phyloP scores from a whole-genome alignment of 2,329 filamentous ascomycete species.

The Hypoxylon sp. region DNA sequence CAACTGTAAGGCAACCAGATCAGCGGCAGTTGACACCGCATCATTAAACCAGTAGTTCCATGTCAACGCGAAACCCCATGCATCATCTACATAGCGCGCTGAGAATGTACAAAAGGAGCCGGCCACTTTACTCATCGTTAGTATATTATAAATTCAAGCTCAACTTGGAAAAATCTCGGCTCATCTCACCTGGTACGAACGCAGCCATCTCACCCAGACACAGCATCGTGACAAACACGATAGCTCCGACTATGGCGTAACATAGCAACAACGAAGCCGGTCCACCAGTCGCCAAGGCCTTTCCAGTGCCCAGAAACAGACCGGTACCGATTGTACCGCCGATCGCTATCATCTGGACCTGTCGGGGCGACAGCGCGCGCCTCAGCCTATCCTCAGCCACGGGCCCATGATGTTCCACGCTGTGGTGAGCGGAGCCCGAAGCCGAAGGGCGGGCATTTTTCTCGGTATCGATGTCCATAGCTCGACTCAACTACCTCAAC shows the following conservation, averaged over 20 bases:
- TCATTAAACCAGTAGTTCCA: conserved; percentile 79
- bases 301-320: conserved; percentile 74
- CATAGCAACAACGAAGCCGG: conserved; percentile 72
- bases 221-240: conserved; percentile 73
- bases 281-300: conserved; percentile 71
- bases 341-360: conserved; percentile 78
- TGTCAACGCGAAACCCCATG: conserved; percentile 68
- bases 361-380: conserved; percentile 71
- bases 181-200: conserved; percentile 61
- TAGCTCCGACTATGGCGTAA: conserved; percentile 70
- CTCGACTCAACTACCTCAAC: not conserved
- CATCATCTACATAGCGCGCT: conserved; percentile 67
- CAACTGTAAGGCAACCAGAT: conserved; percentile 72
- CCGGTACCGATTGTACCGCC: conserved; percentile 73
- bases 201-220: conserved; percentile 73
- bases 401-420: conserved; percentile 25
- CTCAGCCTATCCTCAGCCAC: conserved; percentile 62
- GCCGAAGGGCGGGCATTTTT: conserved; percentile 31
- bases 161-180: not conserved
- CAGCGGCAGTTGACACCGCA: conserved; percentile 71
- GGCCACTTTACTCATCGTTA: conserved; percentile 55
- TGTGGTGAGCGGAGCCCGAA: conserved; percentile 7
- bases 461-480: conserved; percentile 43
- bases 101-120: conserved; percentile 71
- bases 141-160: not conserved